phyloP scores from a whole-genome alignment of 2,329 filamentous ascomycete species.

The Rosellinia necatrix region DNA sequence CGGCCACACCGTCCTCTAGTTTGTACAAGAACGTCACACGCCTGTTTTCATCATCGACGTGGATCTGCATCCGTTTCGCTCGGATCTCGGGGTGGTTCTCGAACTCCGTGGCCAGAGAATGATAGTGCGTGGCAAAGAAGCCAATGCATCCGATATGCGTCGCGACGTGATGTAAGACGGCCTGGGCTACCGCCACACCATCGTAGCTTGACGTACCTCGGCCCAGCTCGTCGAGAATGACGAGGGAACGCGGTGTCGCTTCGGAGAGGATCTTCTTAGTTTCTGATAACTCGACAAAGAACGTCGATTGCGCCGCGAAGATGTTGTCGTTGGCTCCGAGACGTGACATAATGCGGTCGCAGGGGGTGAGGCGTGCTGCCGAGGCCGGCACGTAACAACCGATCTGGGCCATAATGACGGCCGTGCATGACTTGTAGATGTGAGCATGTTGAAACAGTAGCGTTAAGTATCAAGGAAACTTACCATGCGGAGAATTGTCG shows the following conservation, averaged over 20 bases:
- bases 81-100: constrained; percentile 84
- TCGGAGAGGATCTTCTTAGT: constrained; percentile 98
- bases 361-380: constrained; percentile 82
- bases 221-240: constrained; percentile 95
- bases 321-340: constrained; percentile 98
- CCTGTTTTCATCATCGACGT: constrained; percentile 82
- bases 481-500: constrained; percentile 92
- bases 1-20: constrained; percentile 88
- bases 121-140: constrained; percentile 98
- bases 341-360: constrained; percentile 98
- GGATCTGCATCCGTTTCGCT: constrained; percentile 89
- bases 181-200: constrained; percentile 93
- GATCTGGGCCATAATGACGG: constrained; percentile 96
- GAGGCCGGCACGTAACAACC: constrained; percentile 88
- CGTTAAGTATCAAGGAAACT: constrained; percentile 38
- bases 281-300: constrained; percentile 96
- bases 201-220: constrained; percentile 95
- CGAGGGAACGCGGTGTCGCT: constrained; percentile 89
- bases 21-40: constrained; percentile 97
- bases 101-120: constrained; percentile 90
- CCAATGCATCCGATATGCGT: constrained; percentile 91
- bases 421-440: constrained; percentile 75
- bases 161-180: constrained; percentile 94
- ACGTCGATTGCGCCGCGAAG: constrained; percentile 95
- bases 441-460: constrained; percentile 2